These are phyloP conservation scores for Phialocephala sp. DNA, from an alignment of 2,329 filamentous ascomycete genomes.

Conservation along the genomic window DNA sequence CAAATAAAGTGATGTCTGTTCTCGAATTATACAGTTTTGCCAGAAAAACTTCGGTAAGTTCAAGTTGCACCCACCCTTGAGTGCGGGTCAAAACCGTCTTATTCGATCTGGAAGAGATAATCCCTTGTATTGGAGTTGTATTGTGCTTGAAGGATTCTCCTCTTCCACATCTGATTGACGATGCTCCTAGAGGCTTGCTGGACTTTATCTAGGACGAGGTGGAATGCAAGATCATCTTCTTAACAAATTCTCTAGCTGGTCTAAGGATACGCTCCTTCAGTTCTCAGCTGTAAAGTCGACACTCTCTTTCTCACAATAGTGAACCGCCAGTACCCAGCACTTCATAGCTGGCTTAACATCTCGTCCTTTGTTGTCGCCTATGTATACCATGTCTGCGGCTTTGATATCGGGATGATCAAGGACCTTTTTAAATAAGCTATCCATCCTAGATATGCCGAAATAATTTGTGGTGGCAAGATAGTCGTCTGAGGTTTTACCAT, in stretches of 20 bases:
- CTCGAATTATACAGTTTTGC: no score
- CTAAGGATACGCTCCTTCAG: background rate
- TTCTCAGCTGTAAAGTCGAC: background rate
- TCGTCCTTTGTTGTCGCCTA: background rate
- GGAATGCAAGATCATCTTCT: background rate
- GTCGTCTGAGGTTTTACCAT: constrained; percentile 2
- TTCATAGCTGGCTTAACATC: background rate
- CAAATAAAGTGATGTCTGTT: no score
- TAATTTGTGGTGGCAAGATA: constrained; percentile 8
- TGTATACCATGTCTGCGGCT: background rate
- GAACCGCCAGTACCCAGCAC: background rate
- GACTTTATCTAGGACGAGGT: background rate
- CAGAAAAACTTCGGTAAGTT: no score
- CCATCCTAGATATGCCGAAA: background rate
- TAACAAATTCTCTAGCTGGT: background rate
- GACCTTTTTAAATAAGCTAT: background rate
- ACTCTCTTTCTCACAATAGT: background rate
- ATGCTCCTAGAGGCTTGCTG: background rate
- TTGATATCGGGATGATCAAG: background rate
- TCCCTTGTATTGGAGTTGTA: no score
- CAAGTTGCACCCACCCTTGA: no score
- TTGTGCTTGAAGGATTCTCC: no score
- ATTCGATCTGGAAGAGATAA: no score
- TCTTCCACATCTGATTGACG: background rate
- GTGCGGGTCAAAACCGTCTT: no score